These are phyloP conservation scores for Paraphoma sp. DNA, from an alignment of 2,329 filamentous ascomycete species.

Conservation along the genomic window DNA sequence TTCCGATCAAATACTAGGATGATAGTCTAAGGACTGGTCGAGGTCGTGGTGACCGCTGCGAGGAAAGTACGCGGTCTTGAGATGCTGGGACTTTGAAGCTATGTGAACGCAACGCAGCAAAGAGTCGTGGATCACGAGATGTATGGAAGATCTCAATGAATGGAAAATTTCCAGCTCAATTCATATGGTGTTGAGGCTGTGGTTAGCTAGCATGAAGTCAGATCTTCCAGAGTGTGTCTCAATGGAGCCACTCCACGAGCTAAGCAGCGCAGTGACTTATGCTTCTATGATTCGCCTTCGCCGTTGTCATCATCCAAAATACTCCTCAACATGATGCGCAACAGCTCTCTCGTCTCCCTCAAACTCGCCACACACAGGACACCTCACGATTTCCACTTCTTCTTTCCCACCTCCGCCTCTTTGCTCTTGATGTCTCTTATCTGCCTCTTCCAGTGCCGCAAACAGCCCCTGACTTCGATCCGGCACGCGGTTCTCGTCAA, in stretches of 20 bases:
- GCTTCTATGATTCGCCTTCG: background rate
- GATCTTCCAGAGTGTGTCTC: too few relatives aligned
- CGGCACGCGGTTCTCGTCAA: slow-evolving; percentile 25
- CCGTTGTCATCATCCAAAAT: slow-evolving; percentile 51
- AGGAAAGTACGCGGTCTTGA: too few relatives aligned
- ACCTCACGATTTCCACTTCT: slow-evolving; percentile 49
- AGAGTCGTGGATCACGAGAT: too few relatives aligned
- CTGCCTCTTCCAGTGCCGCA: slow-evolving; percentile 34
- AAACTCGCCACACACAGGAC: slow-evolving; percentile 71
- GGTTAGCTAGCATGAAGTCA: background rate
- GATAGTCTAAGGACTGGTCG: too few relatives aligned
- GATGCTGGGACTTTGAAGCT: too few relatives aligned
- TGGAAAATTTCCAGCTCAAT: background rate
- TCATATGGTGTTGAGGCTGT: background rate
- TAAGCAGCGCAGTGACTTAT: too few relatives aligned
- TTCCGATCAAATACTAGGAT: background rate
- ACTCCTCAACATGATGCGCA: slow-evolving; percentile 68
- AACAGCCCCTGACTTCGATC: slow-evolving; percentile 23
- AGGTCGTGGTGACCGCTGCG: too few relatives aligned
- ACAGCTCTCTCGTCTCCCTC: slow-evolving; percentile 73
- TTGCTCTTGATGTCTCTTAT: slow-evolving; percentile 33
- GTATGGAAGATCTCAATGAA: background rate
- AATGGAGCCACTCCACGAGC: too few relatives aligned
- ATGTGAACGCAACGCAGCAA: too few relatives aligned
- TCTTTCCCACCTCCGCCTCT: slow-evolving; percentile 14